Evolutionary conservation across 768 basidiomycete species (phyloP), one percentile per base, ranked within the genome.

Genomic region (Nevesoporus exiguus): DNA sequence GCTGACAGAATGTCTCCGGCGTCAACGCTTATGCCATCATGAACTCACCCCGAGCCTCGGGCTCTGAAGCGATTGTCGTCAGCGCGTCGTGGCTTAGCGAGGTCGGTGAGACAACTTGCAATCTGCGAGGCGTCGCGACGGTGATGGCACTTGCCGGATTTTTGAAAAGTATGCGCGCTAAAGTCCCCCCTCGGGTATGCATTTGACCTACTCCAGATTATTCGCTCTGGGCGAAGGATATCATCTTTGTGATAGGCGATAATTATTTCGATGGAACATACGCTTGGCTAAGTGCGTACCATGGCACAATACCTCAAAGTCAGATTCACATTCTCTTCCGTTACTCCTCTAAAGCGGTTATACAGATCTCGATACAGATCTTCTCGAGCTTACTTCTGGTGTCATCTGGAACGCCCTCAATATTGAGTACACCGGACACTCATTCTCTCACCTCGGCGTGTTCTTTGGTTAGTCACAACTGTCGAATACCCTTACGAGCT

Each of bases 381-480:
- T 77, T 9, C 75, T 97, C 34, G 70, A 75, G 31, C 65, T 90
- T 22, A 69, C 82, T 2, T 91, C 92, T 3, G 95, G 94, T 3
- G 88, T 94, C 7, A 89, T 99, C 40, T 99, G 97, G 97, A 93
- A 90, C 1, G 93, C 93, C 11, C 72, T 99, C 43, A 90, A 89
- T 61, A 83, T 99, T 40, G 97, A 98, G 68, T 98, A 98, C 69
- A 92, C 94, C 1, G 90, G 93, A 0, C 96, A 99, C 71, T 98
- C 95, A 0, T 96, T 98, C 72, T 93, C 90, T 10, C 92, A 98
- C 66, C 77, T 98, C 2, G 96, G 97, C n/a, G 73, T 98, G 10
- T 98, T 93, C 73, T 90, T 88, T 70, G 96, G 96, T 93, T 17
- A 51, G 85, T 41, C 48, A n/a, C 47, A 27, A 1, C 47, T 10